Evolutionary conservation across 2,329 filamentous ascomycete species (phyloP).

Genomic region (Teratosphaeriaceae sp.): DNA sequence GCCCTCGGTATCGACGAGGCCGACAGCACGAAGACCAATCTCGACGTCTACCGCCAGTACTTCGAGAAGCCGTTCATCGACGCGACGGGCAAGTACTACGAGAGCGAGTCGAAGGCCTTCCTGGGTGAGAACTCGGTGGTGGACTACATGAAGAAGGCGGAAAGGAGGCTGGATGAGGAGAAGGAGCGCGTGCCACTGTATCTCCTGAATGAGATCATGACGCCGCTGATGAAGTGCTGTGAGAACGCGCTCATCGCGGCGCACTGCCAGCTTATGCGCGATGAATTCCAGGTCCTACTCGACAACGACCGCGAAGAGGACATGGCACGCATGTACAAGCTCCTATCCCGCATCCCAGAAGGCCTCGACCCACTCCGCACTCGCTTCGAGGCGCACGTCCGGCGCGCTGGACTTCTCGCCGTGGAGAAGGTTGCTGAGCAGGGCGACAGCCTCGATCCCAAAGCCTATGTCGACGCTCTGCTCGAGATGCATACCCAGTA

Average conservation of each 20-base stretch:
- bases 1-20: conserved; percentile 90
- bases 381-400: conserved; percentile 86
- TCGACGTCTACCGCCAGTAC: conserved; percentile 87
- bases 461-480: conserved; percentile 91
- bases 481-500: conserved; percentile 94
- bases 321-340: conserved; percentile 91
- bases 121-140: conserved; percentile 95
- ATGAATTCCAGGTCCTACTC: conserved; percentile 90
- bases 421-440: conserved; percentile 87
- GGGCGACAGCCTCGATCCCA: conserved; percentile 86
- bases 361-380: conserved; percentile 82
- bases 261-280: conserved; percentile 76
- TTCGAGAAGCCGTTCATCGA: conserved; percentile 90
- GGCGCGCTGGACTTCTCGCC: conserved; percentile 79
- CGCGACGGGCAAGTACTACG: conserved; percentile 80
- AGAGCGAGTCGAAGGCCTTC: conserved; percentile 87
- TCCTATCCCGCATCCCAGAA: conserved; percentile 82
- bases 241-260: conserved; percentile 84
- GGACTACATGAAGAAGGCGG: conserved; percentile 99
- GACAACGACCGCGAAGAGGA: conserved; percentile 94
- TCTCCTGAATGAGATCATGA: conserved; percentile 81
- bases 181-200: conserved; percentile 91
- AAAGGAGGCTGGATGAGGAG: conserved; percentile 81
- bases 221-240: conserved; percentile 77
- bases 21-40: conserved; percentile 85